Conservation (phyloP, 2,329 filamentous ascomycete species). For the Cladorrhinum sp. region DNA sequence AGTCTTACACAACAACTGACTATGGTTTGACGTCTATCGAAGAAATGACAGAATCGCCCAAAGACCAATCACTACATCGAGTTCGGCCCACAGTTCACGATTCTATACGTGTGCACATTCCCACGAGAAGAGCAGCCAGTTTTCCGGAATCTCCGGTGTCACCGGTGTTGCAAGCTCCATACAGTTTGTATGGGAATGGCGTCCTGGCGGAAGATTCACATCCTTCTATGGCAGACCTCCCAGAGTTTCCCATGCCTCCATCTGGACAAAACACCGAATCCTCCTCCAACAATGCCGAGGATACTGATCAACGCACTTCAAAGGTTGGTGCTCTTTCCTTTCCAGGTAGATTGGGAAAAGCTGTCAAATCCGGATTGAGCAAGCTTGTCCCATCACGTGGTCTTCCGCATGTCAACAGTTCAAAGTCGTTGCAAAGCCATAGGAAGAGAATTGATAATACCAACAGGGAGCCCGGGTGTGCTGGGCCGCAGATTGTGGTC, state of each 20-base stretch:
- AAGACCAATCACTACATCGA: not conserved
- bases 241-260: not conserved
- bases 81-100: not conserved
- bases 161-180: not conserved
- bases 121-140: not conserved
- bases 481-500: not conserved
- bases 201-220: not conserved
- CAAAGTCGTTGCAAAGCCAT: constrained; percentile 9
- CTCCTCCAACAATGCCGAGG: constrained; percentile 11
- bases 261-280: not conserved
- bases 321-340: constrained; percentile 25
- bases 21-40: constrained; percentile 4
- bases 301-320: not conserved
- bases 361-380: constrained; percentile 29
- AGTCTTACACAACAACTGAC: constrained; percentile 1
- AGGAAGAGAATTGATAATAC: constrained; percentile 15
- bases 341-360: constrained; percentile 32
- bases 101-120: not conserved
- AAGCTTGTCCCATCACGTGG: constrained; percentile 26
- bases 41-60: not conserved
- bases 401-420: constrained; percentile 1
- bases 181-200: not conserved
- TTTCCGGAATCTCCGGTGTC: not conserved
- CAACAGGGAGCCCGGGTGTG: not conserved
- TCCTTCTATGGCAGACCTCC: not conserved